Evolutionary conservation across 345 rosid genomes (phyloP).

Genomic region (Salix udensis): DNA sequence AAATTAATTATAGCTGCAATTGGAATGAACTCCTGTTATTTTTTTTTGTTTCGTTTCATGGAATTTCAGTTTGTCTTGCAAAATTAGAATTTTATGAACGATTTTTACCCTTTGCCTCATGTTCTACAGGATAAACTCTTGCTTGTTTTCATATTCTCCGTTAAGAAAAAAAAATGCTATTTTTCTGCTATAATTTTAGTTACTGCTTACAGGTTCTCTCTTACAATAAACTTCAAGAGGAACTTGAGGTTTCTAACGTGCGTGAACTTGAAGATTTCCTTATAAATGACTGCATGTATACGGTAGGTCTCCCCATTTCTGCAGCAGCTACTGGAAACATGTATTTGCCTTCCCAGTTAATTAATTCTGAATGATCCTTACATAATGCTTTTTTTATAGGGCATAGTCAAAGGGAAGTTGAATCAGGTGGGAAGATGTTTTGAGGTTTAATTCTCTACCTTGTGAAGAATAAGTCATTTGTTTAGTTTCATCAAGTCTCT

Average conservation of each 20-base stretch:
- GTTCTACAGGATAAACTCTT: neutral
- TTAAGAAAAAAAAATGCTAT: neutral
- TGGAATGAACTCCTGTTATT: too few relatives aligned
- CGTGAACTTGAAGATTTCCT: constrained; percentile 26
- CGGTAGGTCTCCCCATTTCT: neutral
- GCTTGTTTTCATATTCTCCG: neutral
- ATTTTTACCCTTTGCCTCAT: neutral
- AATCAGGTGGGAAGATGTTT: constrained; percentile 15
- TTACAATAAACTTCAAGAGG: constrained; percentile 13
- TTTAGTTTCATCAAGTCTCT: neutral
- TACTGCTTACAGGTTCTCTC: constrained; percentile 9
- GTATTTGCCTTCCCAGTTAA: neutral
- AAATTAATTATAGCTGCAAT: neutral
- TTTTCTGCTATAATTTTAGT: neutral
- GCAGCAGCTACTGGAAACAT: neutral
- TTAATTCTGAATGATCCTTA: neutral
- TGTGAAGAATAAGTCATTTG: neutral
- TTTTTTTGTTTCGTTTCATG: neutral
- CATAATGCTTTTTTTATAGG: neutral
- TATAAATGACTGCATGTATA: constrained; percentile 16
- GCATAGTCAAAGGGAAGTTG: constrained; percentile 20
- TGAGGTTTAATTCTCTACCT: constrained; percentile 9
- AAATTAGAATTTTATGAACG: neutral
- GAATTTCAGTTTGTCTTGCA: neutral
- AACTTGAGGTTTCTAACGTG: constrained; percentile 20